Evolutionary conservation across 208 protist genomes (phyloP).

Genomic region (Herpetomonas tarakana): DNA sequence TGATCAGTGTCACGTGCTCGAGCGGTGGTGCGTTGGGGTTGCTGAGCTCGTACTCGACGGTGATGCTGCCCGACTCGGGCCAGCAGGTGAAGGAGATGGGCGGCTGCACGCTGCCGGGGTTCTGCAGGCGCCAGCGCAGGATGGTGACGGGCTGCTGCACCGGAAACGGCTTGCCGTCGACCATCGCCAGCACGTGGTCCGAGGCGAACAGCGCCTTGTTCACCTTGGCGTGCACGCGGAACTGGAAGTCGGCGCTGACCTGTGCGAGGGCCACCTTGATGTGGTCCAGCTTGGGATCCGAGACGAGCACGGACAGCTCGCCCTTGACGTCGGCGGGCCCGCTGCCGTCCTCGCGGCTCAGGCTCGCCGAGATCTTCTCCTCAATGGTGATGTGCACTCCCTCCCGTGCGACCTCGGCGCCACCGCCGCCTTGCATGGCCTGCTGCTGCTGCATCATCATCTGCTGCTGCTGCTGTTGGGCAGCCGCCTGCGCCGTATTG

Average conservation of each 20-base stretch:
- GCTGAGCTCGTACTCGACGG: slow-evolving; percentile 80
- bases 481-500: background rate
- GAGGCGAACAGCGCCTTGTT: slow-evolving; percentile 78
- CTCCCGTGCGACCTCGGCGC: slow-evolving; percentile 9
- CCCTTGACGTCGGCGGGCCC: slow-evolving; percentile 57
- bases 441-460: slow-evolving; percentile 4
- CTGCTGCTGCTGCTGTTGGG: background rate
- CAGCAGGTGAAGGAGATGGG: slow-evolving; percentile 83
- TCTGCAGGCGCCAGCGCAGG: slow-evolving; percentile 61
- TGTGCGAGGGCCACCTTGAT: slow-evolving; percentile 53
- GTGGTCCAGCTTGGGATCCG: slow-evolving; percentile 51
- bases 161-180: slow-evolving; percentile 72
- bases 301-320: slow-evolving; percentile 70
- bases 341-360: slow-evolving; percentile 56
- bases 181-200: slow-evolving; percentile 76
- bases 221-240: slow-evolving; percentile 82
- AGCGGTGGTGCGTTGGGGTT: slow-evolving; percentile 34
- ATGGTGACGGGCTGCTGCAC: slow-evolving; percentile 78
- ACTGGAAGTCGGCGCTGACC: slow-evolving; percentile 62
- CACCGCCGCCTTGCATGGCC: background rate
- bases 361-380: slow-evolving; percentile 62
- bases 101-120: slow-evolving; percentile 17
- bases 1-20: slow-evolving; percentile 41
- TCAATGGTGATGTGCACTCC: slow-evolving; percentile 55
- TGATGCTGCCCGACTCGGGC: slow-evolving; percentile 61